Evolutionary conservation across 2,329 filamentous ascomycete species (phyloP), one percentile per base, ranked within the genome.

Genomic region (Elsinoe perseae): DNA sequence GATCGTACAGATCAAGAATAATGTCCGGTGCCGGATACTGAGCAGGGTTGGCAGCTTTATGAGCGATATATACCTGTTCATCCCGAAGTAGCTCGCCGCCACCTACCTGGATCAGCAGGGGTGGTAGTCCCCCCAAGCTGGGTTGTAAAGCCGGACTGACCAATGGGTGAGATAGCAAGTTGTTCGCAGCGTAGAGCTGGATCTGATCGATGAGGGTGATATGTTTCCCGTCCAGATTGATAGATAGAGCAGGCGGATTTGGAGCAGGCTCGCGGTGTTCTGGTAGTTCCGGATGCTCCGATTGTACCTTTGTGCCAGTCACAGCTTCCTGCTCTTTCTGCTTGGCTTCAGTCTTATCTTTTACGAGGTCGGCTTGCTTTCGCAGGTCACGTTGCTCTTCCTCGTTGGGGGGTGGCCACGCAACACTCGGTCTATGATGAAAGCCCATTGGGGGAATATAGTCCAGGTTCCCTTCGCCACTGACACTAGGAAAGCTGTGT

Each of bases 401-500:
- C 8, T 84, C 79, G 57, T 89, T 92, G 2, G 91, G 88, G 1
- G 92, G 92, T 9, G 93, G 93, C 93, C 93, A 98, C n/a, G 87
- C 83, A 56, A 80, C 76, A 0, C 89, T 95, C 0, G 92, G 93
- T 64, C 86, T 89, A 64, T 97, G 90, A 61, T 95, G 84, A 64
- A 98, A 97, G 0, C 93, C 93, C 62, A 85, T 79, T 0, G 84
- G 73, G 3, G 93, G 93, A 30, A 98, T 92, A 64, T 96, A 97
- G 68, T 98, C 93, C 52, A 89, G 72, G 0, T 82, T 80, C 50
- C 81, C 83, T 38, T 89, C 82, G 4, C 77, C 80, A 1, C 82
- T 80, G n/a, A 95, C 80, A 62, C 91, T 96, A 0, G 93, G 93
- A 61, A 97, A 97, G 0, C 91, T 96, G 68, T 97, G 92, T 0